A percentile compares a stretch with the other conserved stretches of the same genome.
These are phyloP conservation scores for Pseudoperonospora humuli DNA, from an alignment of 352 stramenopile species.

Conservation along the genomic window DNA sequence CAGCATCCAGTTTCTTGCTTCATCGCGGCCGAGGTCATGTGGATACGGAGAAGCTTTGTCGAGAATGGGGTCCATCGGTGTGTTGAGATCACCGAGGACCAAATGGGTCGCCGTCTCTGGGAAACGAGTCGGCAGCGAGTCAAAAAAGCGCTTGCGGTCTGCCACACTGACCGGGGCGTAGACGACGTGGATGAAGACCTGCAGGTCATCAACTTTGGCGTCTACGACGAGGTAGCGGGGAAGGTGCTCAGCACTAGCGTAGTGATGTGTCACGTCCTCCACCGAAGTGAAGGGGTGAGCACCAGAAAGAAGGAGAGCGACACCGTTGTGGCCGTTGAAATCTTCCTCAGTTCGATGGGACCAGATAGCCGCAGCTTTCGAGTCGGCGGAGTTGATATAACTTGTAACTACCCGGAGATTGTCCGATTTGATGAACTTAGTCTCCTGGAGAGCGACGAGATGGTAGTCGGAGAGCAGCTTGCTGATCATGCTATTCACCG, in stretches of 20 bases:
- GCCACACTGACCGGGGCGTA: background rate
- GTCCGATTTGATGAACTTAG: background rate
- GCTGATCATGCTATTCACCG: no score
- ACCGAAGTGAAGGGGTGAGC: background rate
- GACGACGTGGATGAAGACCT: slow-evolving; percentile 1
- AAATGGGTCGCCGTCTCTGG: background rate
- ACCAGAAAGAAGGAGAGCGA: background rate
- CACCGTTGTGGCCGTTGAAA: background rate
- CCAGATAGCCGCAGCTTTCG: background rate
- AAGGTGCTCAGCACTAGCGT: background rate
- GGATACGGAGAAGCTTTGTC: background rate
- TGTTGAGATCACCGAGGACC: slow-evolving; percentile 3
- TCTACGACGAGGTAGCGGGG: background rate
- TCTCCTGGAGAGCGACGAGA: slow-evolving; percentile 8
- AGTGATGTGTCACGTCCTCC: background rate
- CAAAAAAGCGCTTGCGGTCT: background rate
- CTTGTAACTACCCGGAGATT: background rate
- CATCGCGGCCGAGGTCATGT: background rate
- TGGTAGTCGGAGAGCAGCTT: background rate
- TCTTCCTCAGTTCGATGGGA: background rate
- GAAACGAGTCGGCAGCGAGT: background rate
- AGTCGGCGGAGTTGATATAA: background rate
- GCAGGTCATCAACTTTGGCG: background rate
- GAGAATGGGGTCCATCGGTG: background rate
- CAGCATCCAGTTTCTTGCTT: slow-evolving; percentile 1